These are phyloP conservation scores for Eucalyptus pauciflora DNA, from an alignment of 345 rosid species.

Conservation along the genomic window DNA sequence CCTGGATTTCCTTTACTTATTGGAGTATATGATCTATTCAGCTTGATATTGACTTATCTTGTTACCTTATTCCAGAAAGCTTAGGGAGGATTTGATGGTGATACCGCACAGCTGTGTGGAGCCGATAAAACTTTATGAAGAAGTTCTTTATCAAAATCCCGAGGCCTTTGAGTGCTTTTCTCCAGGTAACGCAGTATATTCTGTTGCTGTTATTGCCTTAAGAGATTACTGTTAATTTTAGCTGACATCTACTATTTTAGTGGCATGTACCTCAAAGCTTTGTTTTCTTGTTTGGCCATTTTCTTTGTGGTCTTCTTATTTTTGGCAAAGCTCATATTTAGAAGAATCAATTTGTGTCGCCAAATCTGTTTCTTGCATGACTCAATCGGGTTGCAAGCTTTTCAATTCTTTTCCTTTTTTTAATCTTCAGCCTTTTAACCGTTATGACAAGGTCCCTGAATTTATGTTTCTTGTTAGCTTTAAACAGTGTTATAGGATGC, in stretches of 20 bases:
- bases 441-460: background rate
- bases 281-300: background rate
- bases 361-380: background rate
- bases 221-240: background rate
- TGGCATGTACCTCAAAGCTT: background rate
- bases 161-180: conserved; percentile 79
- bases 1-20: background rate
- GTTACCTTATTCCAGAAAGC: conserved; percentile 34
- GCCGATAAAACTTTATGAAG: conserved; percentile 47
- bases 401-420: background rate
- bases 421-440: background rate
- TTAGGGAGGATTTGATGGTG: conserved; percentile 37
- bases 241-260: background rate
- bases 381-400: background rate
- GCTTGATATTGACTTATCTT: background rate
- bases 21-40: background rate
- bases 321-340: background rate
- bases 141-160: conserved; percentile 53
- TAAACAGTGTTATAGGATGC: background rate
- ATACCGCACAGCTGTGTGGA: conserved; percentile 15
- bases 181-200: conserved; percentile 43
- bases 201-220: background rate
- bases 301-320: background rate
- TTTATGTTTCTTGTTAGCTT: background rate
- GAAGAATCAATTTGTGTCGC: background rate